Conservation (phyloP, 2,329 filamentous ascomycete species). For the Aaosphaeria pasadenensis region DNA sequence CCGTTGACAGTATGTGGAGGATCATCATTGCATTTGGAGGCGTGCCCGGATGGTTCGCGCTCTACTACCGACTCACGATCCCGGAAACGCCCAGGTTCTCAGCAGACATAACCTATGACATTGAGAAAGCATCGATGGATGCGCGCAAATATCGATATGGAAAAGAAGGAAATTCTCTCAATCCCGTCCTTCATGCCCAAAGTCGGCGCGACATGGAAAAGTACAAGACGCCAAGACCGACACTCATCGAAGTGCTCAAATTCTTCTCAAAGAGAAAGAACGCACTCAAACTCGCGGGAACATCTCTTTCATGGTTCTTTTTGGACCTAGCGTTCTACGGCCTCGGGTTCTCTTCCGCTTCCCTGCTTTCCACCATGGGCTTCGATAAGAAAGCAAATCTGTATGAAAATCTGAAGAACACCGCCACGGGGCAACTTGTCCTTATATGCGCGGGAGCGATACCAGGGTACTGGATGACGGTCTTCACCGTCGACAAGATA, state of each 20-base stretch:
- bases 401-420: constrained; percentile 68
- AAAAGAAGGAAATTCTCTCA: constrained; percentile 55
- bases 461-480: constrained; percentile 66
- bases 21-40: constrained; percentile 32
- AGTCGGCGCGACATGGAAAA: constrained; percentile 43
- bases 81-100: constrained; percentile 32
- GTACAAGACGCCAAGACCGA: constrained; percentile 29
- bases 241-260: constrained; percentile 58
- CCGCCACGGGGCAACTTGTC: constrained; percentile 73
- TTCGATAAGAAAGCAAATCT: constrained; percentile 57
- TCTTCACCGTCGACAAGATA: constrained; percentile 59
- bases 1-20: constrained; percentile 31
- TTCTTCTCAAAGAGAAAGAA: constrained; percentile 72
- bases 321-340: constrained; percentile 51
- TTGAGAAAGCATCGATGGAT: constrained; percentile 59
- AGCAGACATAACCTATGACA: constrained; percentile 27
- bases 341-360: constrained; percentile 69
- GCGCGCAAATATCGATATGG: constrained; percentile 70
- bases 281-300: constrained; percentile 68
- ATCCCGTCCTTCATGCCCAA: constrained; percentile 62
- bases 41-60: constrained; percentile 26
- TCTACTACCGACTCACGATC: constrained; percentile 30
- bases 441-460: constrained; percentile 72
- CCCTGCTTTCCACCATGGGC: constrained; percentile 66
- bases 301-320: constrained; percentile 79